Evolutionary conservation across 1,284 basidiomycete genomes (phyloP).

Genomic region (Apiotrichum sp.): DNA sequence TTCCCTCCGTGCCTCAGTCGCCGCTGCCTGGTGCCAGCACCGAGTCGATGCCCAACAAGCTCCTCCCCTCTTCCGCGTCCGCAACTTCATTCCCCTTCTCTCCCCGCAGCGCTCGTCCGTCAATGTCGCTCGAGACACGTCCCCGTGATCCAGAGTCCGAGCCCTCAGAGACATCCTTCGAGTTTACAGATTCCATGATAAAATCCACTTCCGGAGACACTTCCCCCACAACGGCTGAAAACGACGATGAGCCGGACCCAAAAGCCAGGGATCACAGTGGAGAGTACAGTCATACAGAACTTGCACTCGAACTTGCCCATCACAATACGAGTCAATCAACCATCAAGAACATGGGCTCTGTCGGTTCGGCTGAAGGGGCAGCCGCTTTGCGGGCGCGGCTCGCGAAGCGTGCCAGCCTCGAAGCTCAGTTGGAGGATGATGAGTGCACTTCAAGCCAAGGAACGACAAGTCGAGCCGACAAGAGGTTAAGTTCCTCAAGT

Average conservation of each 20-base stretch:
- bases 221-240: conserved; percentile 41
- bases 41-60: neutral
- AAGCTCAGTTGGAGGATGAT: conserved; percentile 39
- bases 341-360: conserved; percentile 29
- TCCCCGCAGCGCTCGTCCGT: conserved; percentile 23
- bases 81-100: conserved; percentile 16
- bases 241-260: conserved; percentile 24
- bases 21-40: conserved; percentile 5
- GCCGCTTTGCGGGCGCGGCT: neutral
- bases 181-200: conserved; percentile 18
- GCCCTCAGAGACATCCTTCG: conserved; percentile 36
- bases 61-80: conserved; percentile 7
- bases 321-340: conserved; percentile 49
- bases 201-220: conserved; percentile 33
- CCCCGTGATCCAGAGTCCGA: conserved; percentile 19
- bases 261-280: conserved; percentile 26
- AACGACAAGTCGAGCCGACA: conserved; percentile 9
- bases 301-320: conserved; percentile 35
- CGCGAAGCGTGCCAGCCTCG: conserved; percentile 18
- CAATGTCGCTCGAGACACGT: neutral
- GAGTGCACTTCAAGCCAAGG: conserved; percentile 4
- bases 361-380: conserved; percentile 1
- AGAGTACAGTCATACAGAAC: conserved; percentile 35
- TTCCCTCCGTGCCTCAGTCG: conserved; percentile 5
- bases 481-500: conserved; percentile 45